Percentiles rank a stretch among this genome's conserved stretches.
phyloP scores from a whole-genome alignment of 768 basidiomycete genomes.

The Amanita molliuscula region DNA sequence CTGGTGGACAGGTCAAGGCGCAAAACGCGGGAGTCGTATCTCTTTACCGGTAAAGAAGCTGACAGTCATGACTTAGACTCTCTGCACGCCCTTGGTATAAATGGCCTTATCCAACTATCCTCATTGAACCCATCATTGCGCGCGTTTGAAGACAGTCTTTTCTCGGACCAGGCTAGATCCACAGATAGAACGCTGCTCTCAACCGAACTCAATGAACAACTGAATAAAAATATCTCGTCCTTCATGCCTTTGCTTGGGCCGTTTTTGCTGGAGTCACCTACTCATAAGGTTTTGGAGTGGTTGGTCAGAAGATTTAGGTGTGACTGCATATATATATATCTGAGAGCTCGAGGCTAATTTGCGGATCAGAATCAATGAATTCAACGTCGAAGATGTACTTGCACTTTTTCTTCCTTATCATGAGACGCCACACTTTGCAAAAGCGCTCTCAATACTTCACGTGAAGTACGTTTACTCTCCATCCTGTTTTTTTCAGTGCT shows the following conservation, averaged over 20 bases:
- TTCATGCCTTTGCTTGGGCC: slow-evolving; percentile 69
- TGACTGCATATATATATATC: slow-evolving; percentile 13
- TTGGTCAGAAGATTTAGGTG: slow-evolving; percentile 88
- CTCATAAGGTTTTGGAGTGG: slow-evolving; percentile 88
- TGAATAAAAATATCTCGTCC: slow-evolving; percentile 50
- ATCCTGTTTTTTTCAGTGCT: neutral
- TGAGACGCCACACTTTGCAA: slow-evolving; percentile 88
- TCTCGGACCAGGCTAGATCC: slow-evolving; percentile 68
- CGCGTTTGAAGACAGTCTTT: slow-evolving; percentile 59
- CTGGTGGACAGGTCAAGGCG: slow-evolving; percentile 56
- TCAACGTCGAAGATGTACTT: slow-evolving; percentile 75
- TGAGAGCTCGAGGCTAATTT: slow-evolving; percentile 4
- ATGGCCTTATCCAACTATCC: slow-evolving; percentile 66
- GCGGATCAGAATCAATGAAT: slow-evolving; percentile 71
- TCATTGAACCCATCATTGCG: slow-evolving; percentile 48
- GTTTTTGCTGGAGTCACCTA: slow-evolving; percentile 71
- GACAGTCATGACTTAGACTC: slow-evolving; percentile 83
- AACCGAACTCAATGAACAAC: slow-evolving; percentile 45
- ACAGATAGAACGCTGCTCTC: slow-evolving; percentile 74
- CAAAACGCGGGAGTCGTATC: slow-evolving; percentile 68
- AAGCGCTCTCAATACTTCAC: slow-evolving; percentile 82
- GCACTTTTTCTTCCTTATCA: slow-evolving; percentile 89
- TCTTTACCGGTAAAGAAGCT: slow-evolving; percentile 77
- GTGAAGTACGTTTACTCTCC: slow-evolving; percentile 40
- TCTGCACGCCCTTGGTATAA: slow-evolving; percentile 69